These are phyloP conservation scores for Anthostomella pinea DNA, from an alignment of 2,329 filamentous ascomycete species.

Conservation along the genomic window DNA sequence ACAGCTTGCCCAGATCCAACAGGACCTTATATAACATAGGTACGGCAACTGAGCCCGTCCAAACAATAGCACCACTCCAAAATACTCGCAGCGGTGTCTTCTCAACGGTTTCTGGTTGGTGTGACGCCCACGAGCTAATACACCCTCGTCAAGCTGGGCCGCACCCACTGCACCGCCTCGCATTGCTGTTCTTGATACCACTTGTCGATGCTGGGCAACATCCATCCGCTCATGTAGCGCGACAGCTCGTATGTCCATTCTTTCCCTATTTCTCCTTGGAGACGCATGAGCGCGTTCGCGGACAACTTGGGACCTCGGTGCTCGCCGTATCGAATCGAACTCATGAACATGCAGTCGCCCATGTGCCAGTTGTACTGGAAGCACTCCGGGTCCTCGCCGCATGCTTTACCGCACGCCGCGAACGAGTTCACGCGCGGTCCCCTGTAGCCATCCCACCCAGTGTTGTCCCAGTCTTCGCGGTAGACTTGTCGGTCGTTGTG, in stretches of 20 bases:
- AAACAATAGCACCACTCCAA: too few species aligned
- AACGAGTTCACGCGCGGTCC: slow-evolving; percentile 7
- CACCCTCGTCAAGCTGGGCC: too few species aligned
- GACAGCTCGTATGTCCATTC: slow-evolving; percentile 6
- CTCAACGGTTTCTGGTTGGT: too few species aligned
- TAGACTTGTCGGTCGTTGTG: slow-evolving; percentile 16
- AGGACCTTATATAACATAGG: too few species aligned
- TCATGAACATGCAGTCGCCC: slow-evolving; percentile 18
- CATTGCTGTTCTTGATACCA: slow-evolving; percentile 17
- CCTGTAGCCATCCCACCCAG: slow-evolving; percentile 3
- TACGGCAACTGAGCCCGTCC: too few species aligned
- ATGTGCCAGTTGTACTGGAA: slow-evolving; percentile 22
- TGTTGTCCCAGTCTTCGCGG: slow-evolving; percentile 8
- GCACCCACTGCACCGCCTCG: slow-evolving; percentile 18
- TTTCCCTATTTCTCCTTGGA: too few species aligned
- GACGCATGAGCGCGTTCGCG: not conserved
- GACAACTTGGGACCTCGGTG: slow-evolving; percentile 7
- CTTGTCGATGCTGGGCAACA: slow-evolving; percentile 13
- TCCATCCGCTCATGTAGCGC: slow-evolving; percentile 22
- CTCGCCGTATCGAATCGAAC: slow-evolving; percentile 13
- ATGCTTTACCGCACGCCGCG: slow-evolving; percentile 19
- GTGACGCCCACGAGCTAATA: too few species aligned
- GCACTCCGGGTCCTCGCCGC: slow-evolving; percentile 15
- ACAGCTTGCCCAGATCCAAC: too few species aligned
- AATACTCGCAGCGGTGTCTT: too few species aligned